Evolutionary conservation across 108 stramenopile genomes (phyloP).

Genomic region (Fistulifera solaris): DNA sequence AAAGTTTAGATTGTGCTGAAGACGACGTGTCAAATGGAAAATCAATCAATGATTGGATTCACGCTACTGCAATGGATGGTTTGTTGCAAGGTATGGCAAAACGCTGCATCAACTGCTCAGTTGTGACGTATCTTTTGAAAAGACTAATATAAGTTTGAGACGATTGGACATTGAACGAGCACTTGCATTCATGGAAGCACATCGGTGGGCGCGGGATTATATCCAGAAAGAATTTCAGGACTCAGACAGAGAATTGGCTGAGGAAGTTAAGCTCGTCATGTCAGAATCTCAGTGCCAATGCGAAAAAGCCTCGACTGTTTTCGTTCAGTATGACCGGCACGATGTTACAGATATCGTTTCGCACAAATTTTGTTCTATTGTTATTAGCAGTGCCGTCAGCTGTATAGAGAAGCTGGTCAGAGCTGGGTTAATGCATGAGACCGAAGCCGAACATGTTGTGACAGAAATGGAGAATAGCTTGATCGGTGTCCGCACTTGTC

Average conservation of each 20-base stretch:
- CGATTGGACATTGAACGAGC: constrained; percentile 16
- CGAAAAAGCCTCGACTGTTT: constrained; percentile 20
- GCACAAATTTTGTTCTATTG: constrained; percentile 59
- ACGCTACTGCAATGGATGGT: constrained; percentile 1
- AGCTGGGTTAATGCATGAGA: constrained; percentile 43
- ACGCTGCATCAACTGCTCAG: too few species aligned
- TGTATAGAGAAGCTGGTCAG: constrained; percentile 31
- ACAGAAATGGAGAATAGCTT: constrained; percentile 35
- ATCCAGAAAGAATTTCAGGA: constrained; percentile 37
- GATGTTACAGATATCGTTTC: constrained; percentile 34
- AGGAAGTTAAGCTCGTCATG: constrained; percentile 38
- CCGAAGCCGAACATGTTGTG: constrained; percentile 46
- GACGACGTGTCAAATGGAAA: constrained; percentile 19
- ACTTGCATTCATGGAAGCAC: constrained; percentile 31
- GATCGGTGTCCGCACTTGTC: constrained; percentile 12
- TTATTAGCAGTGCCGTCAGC: constrained; percentile 33
- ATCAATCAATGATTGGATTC: constrained; percentile 31
- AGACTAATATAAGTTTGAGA: too few species aligned
- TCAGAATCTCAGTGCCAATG: constrained; percentile 39
- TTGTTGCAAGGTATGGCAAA: too few species aligned
- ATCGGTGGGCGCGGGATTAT: constrained; percentile 18
- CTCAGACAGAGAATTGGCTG: constrained; percentile 20
- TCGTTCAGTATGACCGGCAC: constrained; percentile 19
- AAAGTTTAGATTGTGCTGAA: constrained; percentile 19
- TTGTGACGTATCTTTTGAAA: background rate